These are phyloP conservation scores for Suillus subaureus DNA, from an alignment of 768 basidiomycete species.

Conservation along the genomic window DNA sequence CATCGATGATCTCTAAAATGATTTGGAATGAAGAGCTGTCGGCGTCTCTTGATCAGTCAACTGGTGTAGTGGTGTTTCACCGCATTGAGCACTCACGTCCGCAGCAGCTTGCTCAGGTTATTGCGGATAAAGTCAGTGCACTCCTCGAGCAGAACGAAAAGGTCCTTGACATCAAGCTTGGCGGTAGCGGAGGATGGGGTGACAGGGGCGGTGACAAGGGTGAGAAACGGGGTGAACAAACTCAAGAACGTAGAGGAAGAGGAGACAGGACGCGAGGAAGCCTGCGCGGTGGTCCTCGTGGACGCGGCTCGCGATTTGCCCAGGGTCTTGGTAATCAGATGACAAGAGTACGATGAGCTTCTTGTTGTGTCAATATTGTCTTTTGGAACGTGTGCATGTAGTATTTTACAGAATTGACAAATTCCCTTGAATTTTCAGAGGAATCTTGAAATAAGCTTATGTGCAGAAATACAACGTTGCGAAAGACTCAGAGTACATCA, in stretches of 20 bases:
- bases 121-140: slow-evolving; percentile 84
- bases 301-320: slow-evolving; percentile 78
- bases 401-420: no score
- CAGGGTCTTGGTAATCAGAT: slow-evolving; percentile 85
- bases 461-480: no score
- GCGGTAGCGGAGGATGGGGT: slow-evolving; percentile 62
- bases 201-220: slow-evolving; percentile 42
- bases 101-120: slow-evolving; percentile 86
- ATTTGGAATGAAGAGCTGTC: slow-evolving; percentile 96
- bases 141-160: slow-evolving; percentile 96
- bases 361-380: no score
- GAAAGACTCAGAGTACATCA: no score
- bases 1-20: slow-evolving; percentile 70
- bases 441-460: no score
- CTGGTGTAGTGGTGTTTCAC: slow-evolving; percentile 91
- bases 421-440: no score
- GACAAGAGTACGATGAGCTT: slow-evolving; percentile 37
- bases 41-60: slow-evolving; percentile 91
- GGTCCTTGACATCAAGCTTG: slow-evolving; percentile 81
- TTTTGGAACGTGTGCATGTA: not conserved
- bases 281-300: slow-evolving; percentile 63
- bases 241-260: slow-evolving; percentile 75
- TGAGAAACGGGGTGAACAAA: slow-evolving; percentile 53
- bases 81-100: slow-evolving; percentile 84
- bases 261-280: slow-evolving; percentile 57